A percentile compares a stretch with the other conserved stretches of the same genome.
Evolutionary conservation across 2,329 filamentous ascomycete genomes (phyloP).

Genomic region (Trichoderma sp.): DNA sequence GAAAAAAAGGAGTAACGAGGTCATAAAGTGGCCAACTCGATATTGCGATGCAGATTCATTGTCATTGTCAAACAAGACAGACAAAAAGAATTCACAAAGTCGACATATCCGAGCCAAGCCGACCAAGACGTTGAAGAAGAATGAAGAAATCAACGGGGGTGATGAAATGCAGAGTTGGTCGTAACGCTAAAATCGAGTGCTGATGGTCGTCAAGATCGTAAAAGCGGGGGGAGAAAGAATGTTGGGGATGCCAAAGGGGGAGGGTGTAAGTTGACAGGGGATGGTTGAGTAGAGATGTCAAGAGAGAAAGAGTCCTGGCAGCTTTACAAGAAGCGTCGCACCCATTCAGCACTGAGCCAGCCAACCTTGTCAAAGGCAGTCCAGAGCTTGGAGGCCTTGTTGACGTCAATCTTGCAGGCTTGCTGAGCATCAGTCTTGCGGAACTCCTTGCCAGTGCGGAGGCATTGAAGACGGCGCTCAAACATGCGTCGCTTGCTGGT

Average conservation of each 20-base stretch:
- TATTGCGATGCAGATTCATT: background rate
- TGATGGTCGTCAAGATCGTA: constrained; percentile 13
- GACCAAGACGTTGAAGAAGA: background rate
- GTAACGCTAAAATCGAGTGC: background rate
- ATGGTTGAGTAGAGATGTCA: background rate
- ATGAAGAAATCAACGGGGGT: background rate
- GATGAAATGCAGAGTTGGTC: background rate
- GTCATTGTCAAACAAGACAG: background rate
- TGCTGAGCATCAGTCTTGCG: constrained; percentile 95
- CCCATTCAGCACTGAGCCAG: constrained; percentile 67
- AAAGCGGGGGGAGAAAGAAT: background rate
- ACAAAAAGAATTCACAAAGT: background rate
- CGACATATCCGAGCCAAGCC: background rate
- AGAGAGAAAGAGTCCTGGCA: background rate
- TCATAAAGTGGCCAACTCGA: background rate
- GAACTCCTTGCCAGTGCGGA: constrained; percentile 75
- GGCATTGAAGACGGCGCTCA: constrained; percentile 68
- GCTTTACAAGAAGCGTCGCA: constrained; percentile 39
- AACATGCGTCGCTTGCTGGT: constrained; percentile 95
- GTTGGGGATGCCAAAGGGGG: background rate
- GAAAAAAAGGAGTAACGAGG: background rate
- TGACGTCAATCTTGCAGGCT: constrained; percentile 97
- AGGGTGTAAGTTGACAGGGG: background rate
- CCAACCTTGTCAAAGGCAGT: constrained; percentile 83
- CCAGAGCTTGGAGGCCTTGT: constrained; percentile 94